A percentile compares a stretch with the other conserved stretches of the same genome.
Evolutionary conservation across 139 green algal species (phyloP).

Genomic region (Picochlorum sp.): DNA sequence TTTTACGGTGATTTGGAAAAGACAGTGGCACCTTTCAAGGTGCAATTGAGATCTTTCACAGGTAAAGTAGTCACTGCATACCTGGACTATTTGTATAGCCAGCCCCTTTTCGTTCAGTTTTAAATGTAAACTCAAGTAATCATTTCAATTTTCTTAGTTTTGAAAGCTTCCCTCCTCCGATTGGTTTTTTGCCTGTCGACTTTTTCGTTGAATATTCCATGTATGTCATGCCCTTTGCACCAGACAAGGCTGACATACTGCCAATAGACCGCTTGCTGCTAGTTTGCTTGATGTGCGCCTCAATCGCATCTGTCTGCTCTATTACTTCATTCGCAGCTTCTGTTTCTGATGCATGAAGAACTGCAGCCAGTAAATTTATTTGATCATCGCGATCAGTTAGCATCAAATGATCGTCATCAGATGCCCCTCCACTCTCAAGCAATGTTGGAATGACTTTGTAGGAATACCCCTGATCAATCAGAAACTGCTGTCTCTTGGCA

Average conservation of each 20-base stretch:
- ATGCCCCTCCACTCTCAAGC: constrained; percentile 42
- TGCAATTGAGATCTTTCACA: not conserved
- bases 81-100: not conserved
- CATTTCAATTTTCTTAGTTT: constrained; percentile 12
- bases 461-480: constrained; percentile 96
- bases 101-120: not conserved
- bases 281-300: constrained; percentile 2
- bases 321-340: constrained; percentile 58
- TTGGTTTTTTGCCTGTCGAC: not conserved
- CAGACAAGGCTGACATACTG: constrained; percentile 63
- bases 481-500: constrained; percentile 96
- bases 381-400: constrained; percentile 48
- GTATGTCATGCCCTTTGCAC: constrained; percentile 61
- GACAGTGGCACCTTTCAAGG: not conserved
- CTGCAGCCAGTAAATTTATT: constrained; percentile 58
- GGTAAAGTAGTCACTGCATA: not conserved
- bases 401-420: constrained; percentile 25
- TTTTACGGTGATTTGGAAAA: not conserved
- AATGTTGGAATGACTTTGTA: constrained; percentile 94
- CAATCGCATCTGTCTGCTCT: constrained; percentile 38
- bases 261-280: constrained; percentile 39
- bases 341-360: constrained; percentile 59
- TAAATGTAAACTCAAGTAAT: constrained; percentile 3
- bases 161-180: constrained; percentile 7
- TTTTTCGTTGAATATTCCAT: constrained; percentile 49